phyloP scores from a whole-genome alignment of 441 rosid species.

The Populus hybrid region DNA sequence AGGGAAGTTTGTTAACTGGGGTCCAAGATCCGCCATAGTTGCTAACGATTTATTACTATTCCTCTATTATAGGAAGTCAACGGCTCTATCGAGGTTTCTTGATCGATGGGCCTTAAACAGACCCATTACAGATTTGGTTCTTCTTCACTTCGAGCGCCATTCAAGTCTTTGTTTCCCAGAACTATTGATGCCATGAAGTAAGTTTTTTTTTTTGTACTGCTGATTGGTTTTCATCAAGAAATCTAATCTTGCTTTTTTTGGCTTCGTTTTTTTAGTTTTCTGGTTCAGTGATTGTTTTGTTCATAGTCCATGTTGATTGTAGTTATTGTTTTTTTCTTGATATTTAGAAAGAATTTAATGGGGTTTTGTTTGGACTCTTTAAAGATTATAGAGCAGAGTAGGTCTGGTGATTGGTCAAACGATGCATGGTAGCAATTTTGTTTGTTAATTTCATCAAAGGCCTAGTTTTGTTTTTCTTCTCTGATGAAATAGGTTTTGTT shows the following conservation, averaged over 20 bases:
- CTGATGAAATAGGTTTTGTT: not conserved
- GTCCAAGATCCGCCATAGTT: constrained; percentile 36
- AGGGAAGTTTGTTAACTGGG: constrained; percentile 15
- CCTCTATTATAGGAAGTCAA: constrained; percentile 7
- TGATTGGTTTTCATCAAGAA: not conserved
- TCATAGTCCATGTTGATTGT: not conserved
- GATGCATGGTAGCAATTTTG: not conserved
- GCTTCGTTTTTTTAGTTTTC: not conserved
- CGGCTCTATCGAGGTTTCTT: constrained; percentile 3
- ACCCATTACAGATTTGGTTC: constrained; percentile 23
- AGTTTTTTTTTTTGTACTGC: constrained; percentile 16
- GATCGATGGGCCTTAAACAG: constrained; percentile 40
- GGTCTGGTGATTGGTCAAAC: not conserved
- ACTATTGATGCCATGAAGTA: constrained; percentile 50
- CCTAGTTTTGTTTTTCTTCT: not conserved
- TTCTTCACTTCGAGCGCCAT: constrained; percentile 16
- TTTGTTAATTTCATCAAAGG: not conserved
- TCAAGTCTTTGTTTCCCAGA: constrained; percentile 37
- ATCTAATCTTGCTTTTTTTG: not conserved
- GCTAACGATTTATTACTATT: constrained; percentile 19
- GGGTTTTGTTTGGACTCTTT: not conserved
- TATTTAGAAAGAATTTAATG: not conserved
- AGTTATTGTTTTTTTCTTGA: not conserved
- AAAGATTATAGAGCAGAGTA: not conserved
- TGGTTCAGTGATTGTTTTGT: not conserved